A percentile compares a stretch with the other conserved stretches of the same genome.
phyloP scores from a whole-genome alignment of 768 basidiomycete genomes.

The Boletus rubroflammeus region DNA sequence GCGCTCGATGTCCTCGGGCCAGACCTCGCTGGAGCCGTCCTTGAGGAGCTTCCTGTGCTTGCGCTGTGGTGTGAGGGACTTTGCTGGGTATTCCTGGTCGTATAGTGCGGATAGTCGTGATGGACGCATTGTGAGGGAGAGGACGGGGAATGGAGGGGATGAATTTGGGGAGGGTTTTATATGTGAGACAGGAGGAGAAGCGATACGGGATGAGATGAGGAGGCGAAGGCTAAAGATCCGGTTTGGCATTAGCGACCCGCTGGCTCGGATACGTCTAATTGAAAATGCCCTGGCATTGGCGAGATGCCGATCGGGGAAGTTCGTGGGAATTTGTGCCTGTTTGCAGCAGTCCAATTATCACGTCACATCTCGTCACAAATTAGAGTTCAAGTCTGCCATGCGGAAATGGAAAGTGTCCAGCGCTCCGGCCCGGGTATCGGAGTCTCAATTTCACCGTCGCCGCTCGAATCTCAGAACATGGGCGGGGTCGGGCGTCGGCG shows the following conservation, averaged over 20 bases:
- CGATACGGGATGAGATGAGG: constrained; percentile 24
- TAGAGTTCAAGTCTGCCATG: constrained; percentile 24
- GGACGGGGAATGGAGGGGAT: constrained; percentile 5
- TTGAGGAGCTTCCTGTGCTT: constrained; percentile 85
- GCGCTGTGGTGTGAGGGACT: constrained; percentile 59
- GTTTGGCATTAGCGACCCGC: constrained; percentile 25
- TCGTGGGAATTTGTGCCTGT: constrained; percentile 19
- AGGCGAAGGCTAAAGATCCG: constrained; percentile 48
- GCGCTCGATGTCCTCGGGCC: constrained; percentile 76
- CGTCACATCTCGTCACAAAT: constrained; percentile 17
- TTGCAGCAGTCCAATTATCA: constrained; percentile 4
- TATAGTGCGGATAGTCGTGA: constrained; percentile 17
- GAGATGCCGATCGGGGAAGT: constrained; percentile 30
- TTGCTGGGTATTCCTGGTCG: constrained; percentile 17
- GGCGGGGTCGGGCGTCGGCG: no score
- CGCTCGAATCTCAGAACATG: constrained; percentile 10
- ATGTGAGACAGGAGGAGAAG: constrained; percentile 26
- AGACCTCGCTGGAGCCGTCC: constrained; percentile 74
- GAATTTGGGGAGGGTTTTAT: constrained; percentile 31
- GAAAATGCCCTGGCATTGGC: constrained; percentile 29
- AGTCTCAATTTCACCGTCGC: background rate
- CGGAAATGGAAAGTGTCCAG: constrained; percentile 42
- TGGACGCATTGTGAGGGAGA: constrained; percentile 24
- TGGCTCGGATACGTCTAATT: constrained; percentile 29
- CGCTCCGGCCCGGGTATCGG: constrained; percentile 7